Base-by-base conservation (phyloP, 2,329 filamentous ascomycete species). In the Phialocephala subalpina region DNA sequence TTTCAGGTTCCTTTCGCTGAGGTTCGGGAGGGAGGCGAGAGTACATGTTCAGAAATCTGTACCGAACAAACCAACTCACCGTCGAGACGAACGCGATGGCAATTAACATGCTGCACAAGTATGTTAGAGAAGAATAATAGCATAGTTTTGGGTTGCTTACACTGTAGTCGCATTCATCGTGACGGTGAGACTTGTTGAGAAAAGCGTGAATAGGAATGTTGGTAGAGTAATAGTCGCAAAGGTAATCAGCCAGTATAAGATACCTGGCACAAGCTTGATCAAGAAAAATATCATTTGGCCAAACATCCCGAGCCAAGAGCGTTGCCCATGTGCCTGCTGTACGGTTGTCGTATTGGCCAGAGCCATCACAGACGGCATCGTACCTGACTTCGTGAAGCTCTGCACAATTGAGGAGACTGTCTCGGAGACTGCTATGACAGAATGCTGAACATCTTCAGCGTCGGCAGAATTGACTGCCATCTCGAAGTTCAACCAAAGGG, bases 151-250 rank as follows among this genome's bases (percentile, higher is more conserved):
- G 64, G 8, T 45, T 27, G 74, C 89, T 77, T 88, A 97, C 89
- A 99, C 80, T 20, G 96, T 99, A 22, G 95, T 98, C 73, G 96
- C 95, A 78, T 98, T 98, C 94, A 99, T 97, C 12, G 96, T 99
- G 76, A 99, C 93, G 0, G 96, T 99, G 82, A 97, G 83, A 78
- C 92, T 97, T 70, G 93, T 95, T 6, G 94, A 97, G 76, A 97
- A 93, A 68, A 97, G 83, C 6, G 90, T 92, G 78, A 97, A 99
- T 20, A 98, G 86, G 79, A 96, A 88, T 77, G 93, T 93, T 52
- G 96, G 96, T 66, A 97, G 79, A 18, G 93, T 97, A 72, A 98
- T 94, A 29, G 95, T 97, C 20, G 90, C 87, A 75, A 97, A 92
- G 67, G 92, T 93, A 72, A 97, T 88, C 62, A 90, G 80, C 90